Evolutionary conservation across 257 asterid genomes (phyloP), one percentile per base, ranked within the genome.

Genomic region (Orobanche coerulescens): DNA sequence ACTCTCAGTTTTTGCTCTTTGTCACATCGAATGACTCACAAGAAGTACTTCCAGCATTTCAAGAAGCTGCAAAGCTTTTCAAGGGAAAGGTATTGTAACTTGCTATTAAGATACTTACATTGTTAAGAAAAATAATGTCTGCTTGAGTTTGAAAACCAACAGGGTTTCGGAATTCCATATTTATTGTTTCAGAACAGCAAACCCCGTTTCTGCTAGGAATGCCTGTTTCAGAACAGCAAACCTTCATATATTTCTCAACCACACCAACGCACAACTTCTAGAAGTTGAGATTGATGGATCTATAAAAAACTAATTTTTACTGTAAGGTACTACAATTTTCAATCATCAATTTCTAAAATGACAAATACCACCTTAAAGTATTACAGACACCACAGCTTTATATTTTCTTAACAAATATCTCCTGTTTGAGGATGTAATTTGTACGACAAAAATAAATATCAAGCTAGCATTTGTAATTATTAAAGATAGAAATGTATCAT

Each of bases 51-150:
- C 77, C 81, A 52, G 62, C 79, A 70, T 93, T 86, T 68, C 94
- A 84, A 83, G 95, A 89, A 66, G 97, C 92, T 57, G 97, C 97
- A 58, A 89, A 83, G 73, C 67, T 68, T 76, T 93, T 93, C 80
- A 84, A 84, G 77, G 96, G 95, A 72, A 89, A 89, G 99, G 99
- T 92, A 78, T 4, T 47, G 67, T 18, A 58, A 42, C 58, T 16
- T 11, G 52, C 60, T 62, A 62, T 58, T 39, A 20, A 15, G 23
- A 51, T 40, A 26, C 30, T 47, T 34, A 44, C 15, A 15, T 42
- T 15, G 28, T 43, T 36, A 26, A 16, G 40, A 55, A 48, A 67
- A 28, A 8, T 18, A 10, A 63, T 43, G 13, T 63, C 52, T 59
- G 20, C 18, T 42, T 33, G 26, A 47, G 59, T 49, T 39, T 66